A percentile compares a stretch with the other conserved stretches of the same genome.
phyloP scores from a whole-genome alignment of 1,284 basidiomycete genomes.

The Ganoderma leucocontextum region DNA sequence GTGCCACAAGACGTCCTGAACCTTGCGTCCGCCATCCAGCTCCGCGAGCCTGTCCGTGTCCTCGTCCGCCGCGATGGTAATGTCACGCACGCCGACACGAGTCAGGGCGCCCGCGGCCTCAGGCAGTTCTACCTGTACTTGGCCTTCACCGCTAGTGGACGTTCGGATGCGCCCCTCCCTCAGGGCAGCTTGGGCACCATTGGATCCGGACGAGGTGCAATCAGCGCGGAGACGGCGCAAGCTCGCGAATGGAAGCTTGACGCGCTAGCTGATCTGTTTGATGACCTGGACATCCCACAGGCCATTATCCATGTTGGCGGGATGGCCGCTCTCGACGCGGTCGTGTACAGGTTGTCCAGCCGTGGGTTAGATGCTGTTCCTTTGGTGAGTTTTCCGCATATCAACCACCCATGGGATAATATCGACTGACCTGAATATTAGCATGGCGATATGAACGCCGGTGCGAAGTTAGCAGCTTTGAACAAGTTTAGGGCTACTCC shows the following conservation, averaged over 20 bases:
- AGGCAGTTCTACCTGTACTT: slow-evolving; percentile 95
- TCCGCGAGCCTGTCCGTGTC: slow-evolving; percentile 95
- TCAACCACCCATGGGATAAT: background rate
- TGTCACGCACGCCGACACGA: slow-evolving; percentile 74
- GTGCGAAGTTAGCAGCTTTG: slow-evolving; percentile 79
- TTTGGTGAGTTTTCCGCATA: slow-evolving; percentile 59
- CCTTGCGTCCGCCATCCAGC: slow-evolving; percentile 86
- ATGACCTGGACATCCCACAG: slow-evolving; percentile 87
- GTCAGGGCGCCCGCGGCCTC: slow-evolving; percentile 81
- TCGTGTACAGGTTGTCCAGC: slow-evolving; percentile 89
- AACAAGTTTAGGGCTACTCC: slow-evolving; percentile 78
- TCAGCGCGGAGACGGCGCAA: slow-evolving; percentile 85
- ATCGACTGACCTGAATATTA: slow-evolving; percentile 40
- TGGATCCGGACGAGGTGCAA: slow-evolving; percentile 83
- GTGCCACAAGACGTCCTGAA: slow-evolving; percentile 95
- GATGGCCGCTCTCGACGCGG: slow-evolving; percentile 83
- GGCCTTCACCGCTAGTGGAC: slow-evolving; percentile 86
- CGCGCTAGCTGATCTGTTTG: slow-evolving; percentile 91
- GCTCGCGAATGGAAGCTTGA: slow-evolving; percentile 98
- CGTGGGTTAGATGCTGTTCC: slow-evolving; percentile 87
- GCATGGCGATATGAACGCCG: slow-evolving; percentile 89
- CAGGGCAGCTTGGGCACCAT: slow-evolving; percentile 85
- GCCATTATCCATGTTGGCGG: slow-evolving; percentile 93
- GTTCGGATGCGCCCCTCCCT: slow-evolving; percentile 66
- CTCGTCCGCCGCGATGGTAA: slow-evolving; percentile 96